phyloP scores from a whole-genome alignment of 169 alveolate genomes.

The Pseudocohnilembus persalinus region DNA sequence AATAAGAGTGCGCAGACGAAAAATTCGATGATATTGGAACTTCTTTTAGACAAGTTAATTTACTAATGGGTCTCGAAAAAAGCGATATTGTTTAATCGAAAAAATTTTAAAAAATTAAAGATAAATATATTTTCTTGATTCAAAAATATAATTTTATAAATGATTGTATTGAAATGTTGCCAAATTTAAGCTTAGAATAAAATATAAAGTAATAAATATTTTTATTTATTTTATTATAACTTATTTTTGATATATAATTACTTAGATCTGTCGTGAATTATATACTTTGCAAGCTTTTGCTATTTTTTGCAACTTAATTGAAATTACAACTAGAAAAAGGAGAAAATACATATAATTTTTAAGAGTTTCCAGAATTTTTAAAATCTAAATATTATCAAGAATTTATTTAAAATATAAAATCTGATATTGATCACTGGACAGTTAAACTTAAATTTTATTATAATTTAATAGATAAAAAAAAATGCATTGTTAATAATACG shows the following conservation, averaged over 20 bases:
- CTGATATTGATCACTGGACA: neutral
- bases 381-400: neutral
- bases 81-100: neutral
- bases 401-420: too few species aligned
- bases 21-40: neutral
- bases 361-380: neutral
- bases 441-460: neutral
- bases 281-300: neutral
- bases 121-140: too few species aligned
- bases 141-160: neutral
- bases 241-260: too few species aligned
- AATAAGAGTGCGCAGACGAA: neutral
- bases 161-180: neutral
- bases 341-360: too few species aligned
- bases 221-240: too few species aligned
- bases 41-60: neutral
- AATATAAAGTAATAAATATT: too few species aligned
- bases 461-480: too few species aligned
- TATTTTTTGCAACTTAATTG: neutral
- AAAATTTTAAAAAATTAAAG: too few species aligned
- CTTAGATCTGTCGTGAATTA: neutral
- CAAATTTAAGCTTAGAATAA: neutral
- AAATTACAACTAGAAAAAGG: neutral
- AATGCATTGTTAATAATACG: neutral
- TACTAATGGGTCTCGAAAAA: neutral